These are phyloP conservation scores for Trypanosoma mega DNA, from an alignment of 208 protist species.

Conservation along the genomic window DNA sequence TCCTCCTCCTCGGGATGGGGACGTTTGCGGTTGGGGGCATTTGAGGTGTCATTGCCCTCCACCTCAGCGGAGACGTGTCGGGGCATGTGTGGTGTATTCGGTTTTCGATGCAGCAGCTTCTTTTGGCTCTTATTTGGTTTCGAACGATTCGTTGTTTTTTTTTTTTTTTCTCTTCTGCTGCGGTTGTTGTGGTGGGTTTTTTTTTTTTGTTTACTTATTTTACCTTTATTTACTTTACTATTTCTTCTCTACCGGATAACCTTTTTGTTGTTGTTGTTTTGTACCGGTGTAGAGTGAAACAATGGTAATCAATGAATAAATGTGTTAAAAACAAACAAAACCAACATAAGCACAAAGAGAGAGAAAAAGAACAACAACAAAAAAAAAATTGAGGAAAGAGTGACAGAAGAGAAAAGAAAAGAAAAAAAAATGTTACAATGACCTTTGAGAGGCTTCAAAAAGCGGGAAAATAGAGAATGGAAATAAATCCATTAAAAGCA, in stretches of 20 bases:
- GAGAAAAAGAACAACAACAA: conserved; percentile 9
- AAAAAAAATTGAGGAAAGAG: conserved; percentile 1
- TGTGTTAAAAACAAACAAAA: neutral
- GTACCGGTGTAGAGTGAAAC: no score
- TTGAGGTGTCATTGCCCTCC: conserved; percentile 23
- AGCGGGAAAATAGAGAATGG: conserved; percentile 2
- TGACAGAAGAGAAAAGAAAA: neutral
- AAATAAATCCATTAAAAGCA: neutral
- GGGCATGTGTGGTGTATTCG: conserved; percentile 29
- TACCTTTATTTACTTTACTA: no score
- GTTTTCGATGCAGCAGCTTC: no score
- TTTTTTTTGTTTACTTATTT: conserved; percentile 21
- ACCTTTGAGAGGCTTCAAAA: neutral
- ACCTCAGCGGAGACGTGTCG: conserved; percentile 37
- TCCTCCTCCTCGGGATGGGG: conserved; percentile 13
- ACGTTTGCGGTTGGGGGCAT: conserved; percentile 34
- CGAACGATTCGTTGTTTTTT: no score
- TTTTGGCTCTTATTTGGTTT: no score
- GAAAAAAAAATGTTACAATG: conserved; percentile 7
- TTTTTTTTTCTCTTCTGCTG: no score
- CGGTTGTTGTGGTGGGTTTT: no score
- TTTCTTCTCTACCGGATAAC: no score
- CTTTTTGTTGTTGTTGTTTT: no score
- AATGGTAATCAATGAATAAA: neutral
- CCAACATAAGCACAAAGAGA: neutral